Conservation (phyloP, 2,329 filamentous ascomycete genomes). For the Fusarium torulosum region DNA sequence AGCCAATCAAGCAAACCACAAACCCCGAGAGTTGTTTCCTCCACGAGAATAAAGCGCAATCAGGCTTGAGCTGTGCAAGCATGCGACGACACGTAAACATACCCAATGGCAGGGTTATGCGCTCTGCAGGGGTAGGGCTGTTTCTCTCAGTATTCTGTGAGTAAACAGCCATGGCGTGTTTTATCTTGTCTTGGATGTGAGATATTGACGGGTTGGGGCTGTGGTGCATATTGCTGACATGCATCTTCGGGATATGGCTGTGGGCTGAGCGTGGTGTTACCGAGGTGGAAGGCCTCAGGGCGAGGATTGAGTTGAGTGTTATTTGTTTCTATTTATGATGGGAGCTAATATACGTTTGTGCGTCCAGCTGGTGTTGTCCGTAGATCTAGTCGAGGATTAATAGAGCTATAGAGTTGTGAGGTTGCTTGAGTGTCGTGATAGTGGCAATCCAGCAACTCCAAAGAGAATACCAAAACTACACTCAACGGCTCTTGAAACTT, state of each 20-base stretch:
- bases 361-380: rapidly evolving
- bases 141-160: background rate
- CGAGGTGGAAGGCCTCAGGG: slow-evolving; percentile 16
- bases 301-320: background rate
- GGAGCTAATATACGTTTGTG: rapidly evolving
- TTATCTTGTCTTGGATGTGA: background rate
- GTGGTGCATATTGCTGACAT: slow-evolving; percentile 8
- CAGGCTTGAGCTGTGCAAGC: background rate
- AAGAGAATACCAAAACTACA: background rate
- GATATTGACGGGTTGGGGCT: background rate
- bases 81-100: background rate
- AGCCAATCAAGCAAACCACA: background rate
- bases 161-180: background rate
- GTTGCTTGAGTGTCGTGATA: background rate
- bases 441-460: background rate
- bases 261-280: slow-evolving; percentile 1
- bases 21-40: background rate
- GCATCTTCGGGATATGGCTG: slow-evolving; percentile 6
- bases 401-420: background rate
- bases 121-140: background rate
- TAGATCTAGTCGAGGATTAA: background rate
- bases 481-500: background rate
- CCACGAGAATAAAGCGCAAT: slow-evolving; percentile 10
- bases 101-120: background rate
- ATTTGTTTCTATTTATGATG: background rate